These are phyloP conservation scores for Ophiocordyceps robertsii DNA, from an alignment of 2,329 filamentous ascomycete species.

Conservation along the genomic window DNA sequence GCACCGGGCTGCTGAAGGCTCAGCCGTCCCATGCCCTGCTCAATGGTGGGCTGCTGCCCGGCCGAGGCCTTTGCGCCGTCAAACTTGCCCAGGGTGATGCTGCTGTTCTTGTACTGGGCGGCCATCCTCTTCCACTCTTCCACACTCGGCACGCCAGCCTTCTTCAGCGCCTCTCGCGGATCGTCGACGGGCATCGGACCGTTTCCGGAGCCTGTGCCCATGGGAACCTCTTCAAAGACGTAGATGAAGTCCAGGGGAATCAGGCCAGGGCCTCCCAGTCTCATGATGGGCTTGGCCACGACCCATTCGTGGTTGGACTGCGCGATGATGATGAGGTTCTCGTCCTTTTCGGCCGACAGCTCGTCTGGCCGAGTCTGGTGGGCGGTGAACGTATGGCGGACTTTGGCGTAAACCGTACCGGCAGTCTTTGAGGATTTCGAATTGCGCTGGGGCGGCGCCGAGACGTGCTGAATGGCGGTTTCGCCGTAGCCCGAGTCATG, in stretches of 20 bases:
- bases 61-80: constrained; percentile 39
- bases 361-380: constrained; percentile 72
- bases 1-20: constrained; percentile 41
- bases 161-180: constrained; percentile 70
- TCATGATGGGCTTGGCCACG: constrained; percentile 95
- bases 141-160: constrained; percentile 83
- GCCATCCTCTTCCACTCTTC: constrained; percentile 99
- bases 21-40: constrained; percentile 64
- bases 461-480: constrained; percentile 14
- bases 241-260: constrained; percentile 97
- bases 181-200: constrained; percentile 73
- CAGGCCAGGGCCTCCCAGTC: constrained; percentile 85
- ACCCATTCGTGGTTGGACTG: constrained; percentile 99
- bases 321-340: constrained; percentile 95
- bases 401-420: constrained; percentile 90
- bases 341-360: constrained; percentile 84
- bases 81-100: constrained; percentile 89
- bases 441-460: constrained; percentile 23
- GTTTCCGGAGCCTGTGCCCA: constrained; percentile 58
- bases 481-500: constrained; percentile 78
- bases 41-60: constrained; percentile 32
- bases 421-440: constrained; percentile 45
- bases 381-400: constrained; percentile 93
- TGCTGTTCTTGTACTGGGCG: constrained; percentile 97
- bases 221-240: constrained; percentile 58